These are phyloP conservation scores for Collybia sordida DNA, from an alignment of 768 basidiomycete species.

Conservation along the genomic window DNA sequence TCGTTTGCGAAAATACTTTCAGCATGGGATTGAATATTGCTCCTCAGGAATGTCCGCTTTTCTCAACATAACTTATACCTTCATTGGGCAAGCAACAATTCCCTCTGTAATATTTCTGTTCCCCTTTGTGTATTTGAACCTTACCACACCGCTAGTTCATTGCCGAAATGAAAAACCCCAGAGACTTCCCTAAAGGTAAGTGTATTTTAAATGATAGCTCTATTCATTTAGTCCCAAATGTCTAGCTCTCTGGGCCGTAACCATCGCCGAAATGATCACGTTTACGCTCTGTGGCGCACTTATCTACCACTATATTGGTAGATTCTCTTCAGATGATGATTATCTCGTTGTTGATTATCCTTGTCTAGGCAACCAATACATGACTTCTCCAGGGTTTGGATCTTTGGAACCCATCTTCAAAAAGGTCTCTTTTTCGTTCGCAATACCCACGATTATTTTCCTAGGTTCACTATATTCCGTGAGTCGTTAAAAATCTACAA, in stretches of 20 bases:
- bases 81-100: slow-evolving; percentile 43
- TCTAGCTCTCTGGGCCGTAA: slow-evolving; percentile 42
- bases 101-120: slow-evolving; percentile 29
- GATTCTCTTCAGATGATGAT: background rate
- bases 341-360: background rate
- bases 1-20: background rate
- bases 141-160: slow-evolving; percentile 30
- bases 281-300: slow-evolving; percentile 44
- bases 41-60: slow-evolving; percentile 41
- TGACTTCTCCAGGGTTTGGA: slow-evolving; percentile 42
- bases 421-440: slow-evolving; percentile 45
- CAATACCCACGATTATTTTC: slow-evolving; percentile 44
- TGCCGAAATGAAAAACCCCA: slow-evolving; percentile 47
- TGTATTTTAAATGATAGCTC: background rate
- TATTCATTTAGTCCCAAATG: background rate
- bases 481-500: slow-evolving; percentile 1
- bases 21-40: background rate
- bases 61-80: slow-evolving; percentile 45
- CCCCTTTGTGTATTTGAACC: background rate
- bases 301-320: slow-evolving; percentile 36
- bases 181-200: slow-evolving; percentile 43
- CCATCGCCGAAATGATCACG: slow-evolving; percentile 39
- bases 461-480: slow-evolving; percentile 46
- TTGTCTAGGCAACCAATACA: slow-evolving; percentile 32
- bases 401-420: slow-evolving; percentile 35